These are phyloP conservation scores for Hypoxylon rickii DNA, from an alignment of 495 filamentous ascomycete species.

Conservation along the genomic window DNA sequence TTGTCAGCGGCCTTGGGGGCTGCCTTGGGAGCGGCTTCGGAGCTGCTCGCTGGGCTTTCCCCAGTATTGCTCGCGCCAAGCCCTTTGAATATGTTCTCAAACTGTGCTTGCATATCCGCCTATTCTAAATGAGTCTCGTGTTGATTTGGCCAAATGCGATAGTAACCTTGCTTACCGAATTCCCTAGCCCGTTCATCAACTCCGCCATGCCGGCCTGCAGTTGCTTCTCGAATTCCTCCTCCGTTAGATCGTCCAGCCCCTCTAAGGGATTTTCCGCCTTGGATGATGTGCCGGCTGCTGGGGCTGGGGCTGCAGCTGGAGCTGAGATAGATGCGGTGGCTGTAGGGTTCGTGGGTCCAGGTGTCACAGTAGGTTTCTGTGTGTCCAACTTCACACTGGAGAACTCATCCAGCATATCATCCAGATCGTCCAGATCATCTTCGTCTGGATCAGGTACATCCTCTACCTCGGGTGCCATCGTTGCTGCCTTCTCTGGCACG, in stretches of 20 bases:
- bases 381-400: conserved; percentile 57
- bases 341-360: conserved; percentile 48
- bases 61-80: conserved; percentile 59
- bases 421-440: conserved; percentile 89
- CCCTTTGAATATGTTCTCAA: conserved; percentile 83
- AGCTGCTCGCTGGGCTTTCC: too few species aligned
- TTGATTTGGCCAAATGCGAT: background rate
- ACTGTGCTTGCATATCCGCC: conserved; percentile 83
- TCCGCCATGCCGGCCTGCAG: conserved; percentile 86
- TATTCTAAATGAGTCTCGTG: conserved; percentile 28
- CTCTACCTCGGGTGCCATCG: conserved; percentile 38
- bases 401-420: conserved; percentile 95
- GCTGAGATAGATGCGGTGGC: conserved; percentile 15
- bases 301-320: background rate
- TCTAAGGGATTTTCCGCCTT: conserved; percentile 16
- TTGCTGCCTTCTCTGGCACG: conserved; percentile 10
- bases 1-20: conserved; percentile 34
- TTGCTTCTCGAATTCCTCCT: conserved; percentile 81
- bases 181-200: conserved; percentile 71
- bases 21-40: conserved; percentile 31
- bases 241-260: conserved; percentile 45
- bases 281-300: conserved; percentile 1
- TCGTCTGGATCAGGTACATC: conserved; percentile 75
- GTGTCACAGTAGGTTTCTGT: conserved; percentile 46
- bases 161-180: conserved; percentile 49